Evolutionary conservation across 78 protist genomes (phyloP).

Genomic region (Dictyostelium purpureum): DNA sequence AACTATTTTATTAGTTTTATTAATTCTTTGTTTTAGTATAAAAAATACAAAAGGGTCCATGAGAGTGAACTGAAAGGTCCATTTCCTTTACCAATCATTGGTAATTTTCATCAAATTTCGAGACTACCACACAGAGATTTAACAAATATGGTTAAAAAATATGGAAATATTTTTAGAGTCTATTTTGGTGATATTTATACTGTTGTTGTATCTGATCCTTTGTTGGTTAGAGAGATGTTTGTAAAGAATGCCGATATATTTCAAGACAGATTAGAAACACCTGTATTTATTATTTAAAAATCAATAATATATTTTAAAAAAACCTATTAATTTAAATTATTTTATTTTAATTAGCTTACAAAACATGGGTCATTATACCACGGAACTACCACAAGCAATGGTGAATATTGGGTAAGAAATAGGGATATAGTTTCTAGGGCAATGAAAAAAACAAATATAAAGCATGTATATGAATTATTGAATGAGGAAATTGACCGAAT

Average conservation of each 20-base stretch:
- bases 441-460: conserved; percentile 11
- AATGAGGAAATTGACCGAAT: background rate
- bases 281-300: background rate
- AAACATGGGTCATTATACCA: background rate
- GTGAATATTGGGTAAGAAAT: background rate
- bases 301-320: background rate
- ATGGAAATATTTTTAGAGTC: conserved; percentile 32
- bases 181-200: conserved; percentile 24
- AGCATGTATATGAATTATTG: background rate
- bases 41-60: background rate
- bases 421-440: background rate
- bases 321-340: too few species aligned
- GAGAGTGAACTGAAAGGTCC: conserved; percentile 33
- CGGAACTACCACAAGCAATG: background rate
- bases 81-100: conserved; percentile 48
- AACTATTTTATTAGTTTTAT: background rate
- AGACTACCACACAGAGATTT: conserved; percentile 13
- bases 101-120: conserved; percentile 41
- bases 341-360: background rate
- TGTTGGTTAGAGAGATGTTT: conserved; percentile 1
- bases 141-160: background rate
- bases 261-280: background rate
- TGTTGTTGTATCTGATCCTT: background rate
- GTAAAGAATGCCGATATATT: background rate
- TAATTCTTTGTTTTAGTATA: background rate